Conservation (phyloP, 441 rosid genomes). For the Croton setiger region DNA sequence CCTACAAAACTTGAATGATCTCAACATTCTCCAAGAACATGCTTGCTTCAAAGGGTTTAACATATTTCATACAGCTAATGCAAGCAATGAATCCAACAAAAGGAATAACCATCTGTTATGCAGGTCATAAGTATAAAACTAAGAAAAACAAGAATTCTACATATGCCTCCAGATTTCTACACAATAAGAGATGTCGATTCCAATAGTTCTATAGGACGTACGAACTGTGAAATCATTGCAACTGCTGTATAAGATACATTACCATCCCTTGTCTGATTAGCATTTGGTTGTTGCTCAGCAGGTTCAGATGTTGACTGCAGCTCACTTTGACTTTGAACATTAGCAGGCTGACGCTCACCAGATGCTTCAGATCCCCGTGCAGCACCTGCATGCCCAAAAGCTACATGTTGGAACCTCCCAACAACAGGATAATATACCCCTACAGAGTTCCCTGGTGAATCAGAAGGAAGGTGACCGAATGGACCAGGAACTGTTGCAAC, state of each 20-base stretch:
- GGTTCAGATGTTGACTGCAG: conserved; percentile 38
- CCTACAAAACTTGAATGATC: conserved; percentile 1
- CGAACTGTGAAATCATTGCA: not conserved
- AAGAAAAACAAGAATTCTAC: not conserved
- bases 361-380: conserved; percentile 40
- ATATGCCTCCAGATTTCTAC: conserved; percentile 5
- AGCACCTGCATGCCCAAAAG: conserved; percentile 37
- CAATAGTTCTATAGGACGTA: conserved; percentile 8
- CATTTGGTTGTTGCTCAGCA: conserved; percentile 30
- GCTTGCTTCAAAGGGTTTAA: not conserved
- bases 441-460: conserved; percentile 42
- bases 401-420: conserved; percentile 51
- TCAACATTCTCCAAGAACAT: not conserved
- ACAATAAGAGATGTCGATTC: not conserved
- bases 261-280: conserved; percentile 45
- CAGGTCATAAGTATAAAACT: not conserved
- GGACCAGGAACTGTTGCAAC: conserved; percentile 60
- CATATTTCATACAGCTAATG: not conserved
- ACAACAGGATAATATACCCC: conserved; percentile 51
- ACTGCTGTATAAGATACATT: conserved; percentile 16
- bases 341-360: conserved; percentile 32
- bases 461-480: conserved; percentile 48
- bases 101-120: not conserved
- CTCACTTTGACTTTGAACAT: conserved; percentile 36
- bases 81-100: not conserved